Percentiles rank a stretch among this genome's conserved stretches.
phyloP scores from a whole-genome alignment of 176 grass and related monocot genomes.

The Leersia perrieri region DNA sequence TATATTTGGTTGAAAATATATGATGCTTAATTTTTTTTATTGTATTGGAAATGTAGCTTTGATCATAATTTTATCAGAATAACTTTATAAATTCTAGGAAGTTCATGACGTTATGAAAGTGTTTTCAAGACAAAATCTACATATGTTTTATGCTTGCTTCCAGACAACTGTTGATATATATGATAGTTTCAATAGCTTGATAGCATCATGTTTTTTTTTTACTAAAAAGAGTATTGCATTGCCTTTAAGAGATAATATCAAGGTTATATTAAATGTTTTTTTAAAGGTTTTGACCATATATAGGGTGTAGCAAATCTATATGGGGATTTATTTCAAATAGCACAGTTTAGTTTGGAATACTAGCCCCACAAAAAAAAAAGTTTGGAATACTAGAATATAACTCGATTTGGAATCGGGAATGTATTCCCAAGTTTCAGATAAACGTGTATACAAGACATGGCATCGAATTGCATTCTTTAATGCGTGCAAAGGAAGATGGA shows the following conservation, averaged over 20 bases:
- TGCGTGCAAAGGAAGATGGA: neutral
- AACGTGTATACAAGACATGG: neutral
- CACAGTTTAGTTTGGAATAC: neutral
- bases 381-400: too few relatives aligned
- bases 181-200: too few relatives aligned
- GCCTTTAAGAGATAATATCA: neutral
- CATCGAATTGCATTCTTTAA: conserved; percentile 20
- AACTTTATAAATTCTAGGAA: too few relatives aligned
- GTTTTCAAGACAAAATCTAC: too few relatives aligned
- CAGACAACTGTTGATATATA: too few relatives aligned
- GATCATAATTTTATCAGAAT: too few relatives aligned
- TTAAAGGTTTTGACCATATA: neutral
- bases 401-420: neutral
- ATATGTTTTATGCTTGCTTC: too few relatives aligned
- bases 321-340: neutral
- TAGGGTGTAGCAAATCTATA: neutral
- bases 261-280: neutral
- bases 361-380: too few relatives aligned
- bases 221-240: neutral
- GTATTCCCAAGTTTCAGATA: neutral
- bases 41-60: neutral
- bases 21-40: neutral
- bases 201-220: too few relatives aligned
- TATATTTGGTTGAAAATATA: too few relatives aligned
- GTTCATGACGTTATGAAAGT: too few relatives aligned